Percentiles rank a stretch among this genome's conserved stretches.
These are phyloP conservation scores for Magnaporthiopsis poae DNA, from an alignment of 2,329 filamentous ascomycete genomes.

Conservation along the genomic window DNA sequence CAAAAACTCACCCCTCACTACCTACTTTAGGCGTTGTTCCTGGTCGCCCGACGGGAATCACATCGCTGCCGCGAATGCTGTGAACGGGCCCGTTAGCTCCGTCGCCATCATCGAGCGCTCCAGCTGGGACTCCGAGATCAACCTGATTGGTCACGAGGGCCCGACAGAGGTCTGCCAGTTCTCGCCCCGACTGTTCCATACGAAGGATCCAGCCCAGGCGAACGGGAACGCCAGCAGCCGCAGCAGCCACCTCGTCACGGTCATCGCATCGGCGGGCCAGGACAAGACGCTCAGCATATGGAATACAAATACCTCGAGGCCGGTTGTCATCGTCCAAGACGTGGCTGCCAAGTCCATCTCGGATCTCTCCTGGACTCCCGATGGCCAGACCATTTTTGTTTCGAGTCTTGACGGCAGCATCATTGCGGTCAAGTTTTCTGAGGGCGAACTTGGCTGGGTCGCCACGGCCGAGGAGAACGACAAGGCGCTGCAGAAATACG, in stretches of 20 bases:
- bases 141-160: slow-evolving; percentile 91
- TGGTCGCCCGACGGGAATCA: slow-evolving; percentile 97
- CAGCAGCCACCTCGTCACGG: slow-evolving; percentile 55
- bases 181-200: slow-evolving; percentile 79
- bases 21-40: slow-evolving; percentile 90
- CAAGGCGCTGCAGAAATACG: slow-evolving; percentile 85
- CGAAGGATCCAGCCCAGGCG: slow-evolving; percentile 51
- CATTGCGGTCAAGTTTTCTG: slow-evolving; percentile 69
- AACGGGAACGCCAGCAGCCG: slow-evolving; percentile 36
- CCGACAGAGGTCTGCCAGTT: slow-evolving; percentile 97
- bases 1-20: slow-evolving; percentile 82
- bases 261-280: slow-evolving; percentile 92
- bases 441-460: slow-evolving; percentile 81
- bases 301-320: slow-evolving; percentile 91
- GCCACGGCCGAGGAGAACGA: slow-evolving; percentile 81
- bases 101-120: slow-evolving; percentile 91
- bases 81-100: slow-evolving; percentile 93
- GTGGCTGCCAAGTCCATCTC: slow-evolving; percentile 84
- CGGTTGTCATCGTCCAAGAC: slow-evolving; percentile 82
- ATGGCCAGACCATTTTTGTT: slow-evolving; percentile 76
- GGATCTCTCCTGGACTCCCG: slow-evolving; percentile 86
- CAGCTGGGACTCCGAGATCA: slow-evolving; percentile 92
- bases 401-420: slow-evolving; percentile 86
- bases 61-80: slow-evolving; percentile 91
- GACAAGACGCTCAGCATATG: slow-evolving; percentile 94